A percentile compares a stretch with the other conserved stretches of the same genome.
These are phyloP conservation scores for Uronychia binucleata DNA, from an alignment of 73 alveolate species.

Conservation along the genomic window DNA sequence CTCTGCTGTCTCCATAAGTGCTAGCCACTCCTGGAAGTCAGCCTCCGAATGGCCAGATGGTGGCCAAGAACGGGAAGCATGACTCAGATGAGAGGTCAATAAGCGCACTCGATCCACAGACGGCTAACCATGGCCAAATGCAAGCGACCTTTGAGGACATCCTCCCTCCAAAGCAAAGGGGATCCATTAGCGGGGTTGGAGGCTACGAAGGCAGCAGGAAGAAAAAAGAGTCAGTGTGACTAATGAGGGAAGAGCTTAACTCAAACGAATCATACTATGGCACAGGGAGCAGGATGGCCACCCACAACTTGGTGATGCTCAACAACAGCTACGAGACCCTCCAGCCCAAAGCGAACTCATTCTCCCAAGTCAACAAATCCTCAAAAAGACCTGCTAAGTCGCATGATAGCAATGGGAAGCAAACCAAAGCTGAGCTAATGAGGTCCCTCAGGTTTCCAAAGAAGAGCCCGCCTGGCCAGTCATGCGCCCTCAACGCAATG, in stretches of 20 bases:
- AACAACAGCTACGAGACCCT: background rate
- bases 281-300: background rate
- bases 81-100: background rate
- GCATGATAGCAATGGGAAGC: background rate
- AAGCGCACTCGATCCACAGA: background rate
- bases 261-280: background rate
- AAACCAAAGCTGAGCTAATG: background rate
- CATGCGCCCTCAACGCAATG: background rate
- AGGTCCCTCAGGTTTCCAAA: background rate
- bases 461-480: background rate
- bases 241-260: background rate
- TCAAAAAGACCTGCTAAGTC: background rate
- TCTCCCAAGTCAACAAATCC: background rate
- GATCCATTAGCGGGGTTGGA: background rate
- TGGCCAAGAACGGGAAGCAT: background rate
- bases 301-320: background rate
- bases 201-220: background rate
- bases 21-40: background rate
- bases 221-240: background rate
- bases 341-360: background rate
- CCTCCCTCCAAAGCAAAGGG: too few species aligned
- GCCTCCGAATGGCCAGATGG: background rate
- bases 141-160: background rate
- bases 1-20: background rate
- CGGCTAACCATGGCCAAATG: background rate